phyloP scores from a whole-genome alignment of 106 monocot genomes.

The Phalaenopsis aphrodite region DNA sequence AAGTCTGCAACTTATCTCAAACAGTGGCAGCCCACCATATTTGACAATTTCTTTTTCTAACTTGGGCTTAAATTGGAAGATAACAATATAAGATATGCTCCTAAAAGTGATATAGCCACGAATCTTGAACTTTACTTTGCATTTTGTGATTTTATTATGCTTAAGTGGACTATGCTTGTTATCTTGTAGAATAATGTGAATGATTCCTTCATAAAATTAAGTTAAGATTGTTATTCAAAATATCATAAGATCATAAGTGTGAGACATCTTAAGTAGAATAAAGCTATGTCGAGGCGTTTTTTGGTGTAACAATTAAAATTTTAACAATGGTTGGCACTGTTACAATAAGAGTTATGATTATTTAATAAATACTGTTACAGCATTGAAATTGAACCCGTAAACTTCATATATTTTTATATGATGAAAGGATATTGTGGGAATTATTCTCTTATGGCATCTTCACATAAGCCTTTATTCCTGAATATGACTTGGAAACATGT shows the following conservation, averaged over 20 bases:
- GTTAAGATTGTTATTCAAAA: neutral
- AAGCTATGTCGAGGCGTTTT: no score
- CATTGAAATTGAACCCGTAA: neutral
- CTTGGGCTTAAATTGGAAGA: neutral
- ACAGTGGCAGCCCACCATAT: neutral
- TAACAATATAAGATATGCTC: neutral
- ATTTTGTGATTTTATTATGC: neutral
- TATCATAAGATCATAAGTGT: neutral
- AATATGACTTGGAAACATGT: conserved; percentile 16
- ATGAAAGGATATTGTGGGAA: neutral
- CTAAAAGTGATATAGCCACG: neutral
- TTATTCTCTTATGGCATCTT: neutral
- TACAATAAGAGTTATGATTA: neutral
- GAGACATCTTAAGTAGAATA: no score
- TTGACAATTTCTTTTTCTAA: neutral
- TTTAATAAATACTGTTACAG: neutral
- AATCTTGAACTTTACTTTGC: neutral
- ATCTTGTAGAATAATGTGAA: neutral
- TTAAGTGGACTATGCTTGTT: neutral
- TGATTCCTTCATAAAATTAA: neutral
- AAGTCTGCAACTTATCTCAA: neutral
- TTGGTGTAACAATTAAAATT: no score
- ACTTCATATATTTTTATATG: neutral
- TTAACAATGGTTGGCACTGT: no score
- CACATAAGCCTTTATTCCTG: conserved; percentile 1